These are phyloP conservation scores for Podospora tetraspora DNA, from an alignment of 495 filamentous ascomycete species.

Conservation along the genomic window DNA sequence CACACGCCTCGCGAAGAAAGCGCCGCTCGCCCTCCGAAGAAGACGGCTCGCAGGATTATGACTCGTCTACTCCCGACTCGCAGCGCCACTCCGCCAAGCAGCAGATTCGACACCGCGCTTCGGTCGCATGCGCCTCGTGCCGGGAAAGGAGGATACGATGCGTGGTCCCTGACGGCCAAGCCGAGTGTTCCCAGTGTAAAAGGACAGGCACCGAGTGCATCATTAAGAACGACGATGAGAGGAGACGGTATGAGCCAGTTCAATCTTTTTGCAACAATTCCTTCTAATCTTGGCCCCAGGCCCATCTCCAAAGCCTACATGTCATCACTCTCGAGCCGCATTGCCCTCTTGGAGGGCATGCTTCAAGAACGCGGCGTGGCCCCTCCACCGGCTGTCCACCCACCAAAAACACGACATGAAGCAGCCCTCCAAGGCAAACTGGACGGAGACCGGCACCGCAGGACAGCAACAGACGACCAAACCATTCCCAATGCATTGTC, in stretches of 20 bases:
- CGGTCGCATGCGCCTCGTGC: slow-evolving; percentile 39
- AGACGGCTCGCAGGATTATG: slow-evolving; percentile 24
- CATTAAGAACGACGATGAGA: slow-evolving; percentile 54
- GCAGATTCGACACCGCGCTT: slow-evolving; percentile 36
- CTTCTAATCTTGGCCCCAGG: slow-evolving; percentile 24
- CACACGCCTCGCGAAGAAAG: slow-evolving; percentile 15
- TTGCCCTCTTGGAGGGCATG: slow-evolving; percentile 46
- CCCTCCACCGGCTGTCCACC: slow-evolving; percentile 47
- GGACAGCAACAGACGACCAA: slow-evolving; percentile 10
- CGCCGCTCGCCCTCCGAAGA: slow-evolving; percentile 25
- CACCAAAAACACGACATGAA: slow-evolving; percentile 47
- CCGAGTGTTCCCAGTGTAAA: slow-evolving; percentile 50
- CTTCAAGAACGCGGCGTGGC: slow-evolving; percentile 44
- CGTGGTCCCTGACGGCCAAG: slow-evolving; percentile 48
- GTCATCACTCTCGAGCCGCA: slow-evolving; percentile 48
- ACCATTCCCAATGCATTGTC: not conserved
- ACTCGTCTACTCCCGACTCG: slow-evolving; percentile 22
- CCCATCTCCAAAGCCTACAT: slow-evolving; percentile 55
- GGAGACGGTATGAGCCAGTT: slow-evolving; percentile 36
- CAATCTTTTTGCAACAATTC: not conserved
- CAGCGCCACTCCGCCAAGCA: slow-evolving; percentile 27
- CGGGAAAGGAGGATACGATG: slow-evolving; percentile 52
- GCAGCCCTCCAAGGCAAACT: slow-evolving; percentile 9
- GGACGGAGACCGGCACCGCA: slow-evolving; percentile 11
- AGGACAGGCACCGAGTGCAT: slow-evolving; percentile 46